A percentile compares a stretch with the other conserved stretches of the same genome.
Conservation (phyloP, 768 basidiomycete genomes). For the Auricularia auricula-judae region DNA sequence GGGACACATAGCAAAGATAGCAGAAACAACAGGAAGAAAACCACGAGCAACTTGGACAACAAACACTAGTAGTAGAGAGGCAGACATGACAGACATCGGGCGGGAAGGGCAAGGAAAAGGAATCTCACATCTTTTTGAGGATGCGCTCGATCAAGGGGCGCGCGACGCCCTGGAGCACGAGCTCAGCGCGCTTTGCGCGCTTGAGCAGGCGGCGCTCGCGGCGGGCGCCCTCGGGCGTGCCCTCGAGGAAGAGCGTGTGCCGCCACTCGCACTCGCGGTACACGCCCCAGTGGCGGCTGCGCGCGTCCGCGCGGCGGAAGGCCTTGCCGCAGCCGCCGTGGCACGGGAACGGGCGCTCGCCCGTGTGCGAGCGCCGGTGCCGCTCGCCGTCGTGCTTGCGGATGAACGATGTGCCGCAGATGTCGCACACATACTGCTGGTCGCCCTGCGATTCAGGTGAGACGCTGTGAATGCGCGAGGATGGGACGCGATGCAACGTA, state of each 20-base stretch:
- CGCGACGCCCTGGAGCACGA: not conserved
- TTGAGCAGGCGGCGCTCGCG: not conserved
- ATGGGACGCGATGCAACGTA: not conserved
- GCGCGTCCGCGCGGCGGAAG: constrained; percentile 1
- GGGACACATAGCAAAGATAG: no score
- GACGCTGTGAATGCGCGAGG: not conserved
- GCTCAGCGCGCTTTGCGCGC: not conserved
- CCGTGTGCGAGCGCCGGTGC: not conserved
- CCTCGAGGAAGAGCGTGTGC: not conserved
- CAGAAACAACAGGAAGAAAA: no score
- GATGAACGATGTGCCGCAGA: not conserved
- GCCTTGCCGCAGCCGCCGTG: not conserved
- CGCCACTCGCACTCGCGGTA: not conserved
- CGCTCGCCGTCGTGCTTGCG: not conserved
- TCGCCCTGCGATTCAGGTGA: not conserved
- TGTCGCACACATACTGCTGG: not conserved
- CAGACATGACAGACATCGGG: no score
- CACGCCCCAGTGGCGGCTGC: constrained; percentile 1
- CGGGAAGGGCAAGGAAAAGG: not conserved
- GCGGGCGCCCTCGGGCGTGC: not conserved
- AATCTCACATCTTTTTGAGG: not conserved
- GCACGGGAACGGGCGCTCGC: not conserved
- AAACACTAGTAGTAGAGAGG: no score
- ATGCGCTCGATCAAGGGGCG: not conserved
- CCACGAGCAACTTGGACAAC: no score